phyloP scores from a whole-genome alignment of 495 filamentous ascomycete genomes.

The Penicillium bialowiezense region DNA sequence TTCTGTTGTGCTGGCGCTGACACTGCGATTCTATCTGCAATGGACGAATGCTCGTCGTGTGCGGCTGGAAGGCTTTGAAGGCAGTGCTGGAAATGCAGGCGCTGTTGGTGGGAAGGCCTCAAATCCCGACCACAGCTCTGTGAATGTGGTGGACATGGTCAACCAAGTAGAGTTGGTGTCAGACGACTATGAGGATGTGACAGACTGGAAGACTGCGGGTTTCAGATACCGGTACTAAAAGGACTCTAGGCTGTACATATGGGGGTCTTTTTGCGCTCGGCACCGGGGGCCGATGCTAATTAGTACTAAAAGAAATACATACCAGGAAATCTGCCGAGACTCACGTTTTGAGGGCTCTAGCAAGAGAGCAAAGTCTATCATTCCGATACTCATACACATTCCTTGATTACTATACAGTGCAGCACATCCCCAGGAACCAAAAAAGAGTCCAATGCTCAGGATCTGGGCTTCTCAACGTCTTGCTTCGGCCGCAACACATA shows the following conservation, averaged over 20 bases:
- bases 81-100: constrained; percentile 38
- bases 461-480: background rate
- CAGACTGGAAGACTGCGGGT: constrained; percentile 51
- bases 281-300: no score
- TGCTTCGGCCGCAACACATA: constrained; percentile 54
- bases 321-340: no score
- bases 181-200: constrained; percentile 49
- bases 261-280: no score
- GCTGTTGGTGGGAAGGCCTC: constrained; percentile 35
- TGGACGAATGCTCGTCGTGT: constrained; percentile 38
- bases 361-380: background rate
- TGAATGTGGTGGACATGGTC: constrained; percentile 24
- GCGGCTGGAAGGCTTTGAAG: constrained; percentile 38
- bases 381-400: constrained; percentile 1
- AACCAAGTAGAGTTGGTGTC: constrained; percentile 27
- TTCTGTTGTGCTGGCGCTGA: constrained; percentile 33
- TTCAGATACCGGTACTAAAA: constrained; percentile 46
- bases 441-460: background rate
- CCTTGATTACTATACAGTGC: background rate
- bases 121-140: constrained; percentile 16
- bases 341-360: background rate
- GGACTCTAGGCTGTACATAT: no score
- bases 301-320: no score
- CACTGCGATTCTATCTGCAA: constrained; percentile 41
- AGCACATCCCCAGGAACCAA: no score